Evolutionary conservation across 2,329 filamentous ascomycete species (phyloP), one percentile per base, ranked within the genome.

Genomic region (Paecilomyces dactylethromorphus): DNA sequence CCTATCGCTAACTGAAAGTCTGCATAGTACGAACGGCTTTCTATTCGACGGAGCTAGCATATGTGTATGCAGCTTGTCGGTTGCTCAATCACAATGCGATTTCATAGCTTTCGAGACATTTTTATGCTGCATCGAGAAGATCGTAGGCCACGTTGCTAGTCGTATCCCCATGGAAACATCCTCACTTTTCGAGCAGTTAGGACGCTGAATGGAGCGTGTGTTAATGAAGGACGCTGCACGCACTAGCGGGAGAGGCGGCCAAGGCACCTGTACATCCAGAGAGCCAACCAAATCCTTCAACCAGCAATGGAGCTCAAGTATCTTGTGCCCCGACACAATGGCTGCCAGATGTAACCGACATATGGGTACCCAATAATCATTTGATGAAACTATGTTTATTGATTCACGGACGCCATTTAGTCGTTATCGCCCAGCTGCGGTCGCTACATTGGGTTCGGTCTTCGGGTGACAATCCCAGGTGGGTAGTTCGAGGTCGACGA

Each of bases 401-500:
- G 15, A 45, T 45, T 45, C 39, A 45, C 39, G 13, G 11, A 52
- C n/a, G 15, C 50, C 26, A 5, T 52, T 24, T 52, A 5, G 13
- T 52, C 26, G 13, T 52, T 13, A 13, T 21, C 50, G 22, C 50
- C 22, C 50, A 52, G 26, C 50, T 13, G 22, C 21, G 15, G 50
- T 24, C 15, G 21, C 26, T 29, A 21, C 13, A 52, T 52, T 52
- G 26, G 4, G 5, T 52, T 13, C 21, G 5, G 50, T 52, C 50
- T 12, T 21, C 21, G 21, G 8, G 26, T 26, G 26, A 45, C 66
- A 66, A 55, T 73, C 69, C 78, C 81, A 84, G 21, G 87, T 77
- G 0, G 87, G 87, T 61, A 94, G 76, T 63, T 92, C 85, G 31
- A 95, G 68, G 69, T 96, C 90, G 12, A 96, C 86, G n/a, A 95